Evolutionary conservation across 1,284 basidiomycete genomes (phyloP).

Genomic region (Cystobasidium sp.): DNA sequence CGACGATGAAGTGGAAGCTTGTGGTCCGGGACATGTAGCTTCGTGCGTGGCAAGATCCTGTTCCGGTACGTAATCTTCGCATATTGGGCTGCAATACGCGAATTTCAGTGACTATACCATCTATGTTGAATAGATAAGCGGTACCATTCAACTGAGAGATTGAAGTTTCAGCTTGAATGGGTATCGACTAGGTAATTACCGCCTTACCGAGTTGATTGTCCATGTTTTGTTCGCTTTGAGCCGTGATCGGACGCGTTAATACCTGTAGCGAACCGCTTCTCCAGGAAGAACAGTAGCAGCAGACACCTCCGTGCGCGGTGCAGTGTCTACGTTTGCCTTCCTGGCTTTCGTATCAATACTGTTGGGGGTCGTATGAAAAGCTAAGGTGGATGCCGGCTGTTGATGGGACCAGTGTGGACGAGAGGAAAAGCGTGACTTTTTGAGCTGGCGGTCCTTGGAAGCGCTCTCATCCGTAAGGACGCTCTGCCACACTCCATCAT

Average conservation of each 20-base stretch:
- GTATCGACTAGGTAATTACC: neutral
- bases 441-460: neutral
- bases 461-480: neutral
- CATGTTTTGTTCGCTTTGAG: conserved; percentile 5
- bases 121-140: neutral
- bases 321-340: too few relatives aligned
- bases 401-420: too few relatives aligned
- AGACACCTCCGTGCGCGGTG: too few relatives aligned
- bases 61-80: conserved; percentile 30
- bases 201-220: conserved; percentile 19
- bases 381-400: too few relatives aligned
- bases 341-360: too few relatives aligned
- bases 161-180: neutral
- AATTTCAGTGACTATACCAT: neutral
- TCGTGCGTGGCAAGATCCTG: conserved; percentile 12
- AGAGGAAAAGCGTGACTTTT: conserved; percentile 5
- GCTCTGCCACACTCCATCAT: neutral
- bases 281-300: neutral
- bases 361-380: too few relatives aligned
- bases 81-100: conserved; percentile 8
- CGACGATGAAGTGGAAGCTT: conserved; percentile 11
- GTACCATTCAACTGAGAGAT: conserved; percentile 10
- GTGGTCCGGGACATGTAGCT: conserved; percentile 3
- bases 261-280: neutral
- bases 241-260: conserved; percentile 2